These are phyloP conservation scores for Paecilomyces dactylethromorphus DNA, from an alignment of 2,329 filamentous ascomycete genomes.

Conservation along the genomic window DNA sequence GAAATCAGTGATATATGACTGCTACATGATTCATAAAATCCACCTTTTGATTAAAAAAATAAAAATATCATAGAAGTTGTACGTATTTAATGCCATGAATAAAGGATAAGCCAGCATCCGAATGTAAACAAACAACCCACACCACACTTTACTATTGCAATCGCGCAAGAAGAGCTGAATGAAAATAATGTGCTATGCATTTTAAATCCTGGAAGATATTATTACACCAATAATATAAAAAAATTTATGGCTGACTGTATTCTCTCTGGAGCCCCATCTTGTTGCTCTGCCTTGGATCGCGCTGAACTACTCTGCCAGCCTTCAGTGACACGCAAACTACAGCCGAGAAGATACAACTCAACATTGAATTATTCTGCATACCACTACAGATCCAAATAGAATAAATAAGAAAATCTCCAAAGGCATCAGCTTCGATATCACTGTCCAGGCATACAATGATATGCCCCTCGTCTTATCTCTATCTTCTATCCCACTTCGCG, in stretches of 20 bases:
- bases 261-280: too few species aligned
- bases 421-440: background rate
- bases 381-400: background rate
- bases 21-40: too few species aligned
- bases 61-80: too few species aligned
- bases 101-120: background rate
- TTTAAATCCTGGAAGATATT: too few species aligned
- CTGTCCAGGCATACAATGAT: background rate
- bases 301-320: too few species aligned
- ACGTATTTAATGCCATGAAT: background rate
- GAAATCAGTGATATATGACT: background rate
- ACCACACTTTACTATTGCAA: background rate
- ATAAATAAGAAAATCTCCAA: background rate
- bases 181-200: too few species aligned
- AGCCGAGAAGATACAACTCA: background rate
- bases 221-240: background rate
- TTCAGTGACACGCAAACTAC: too few species aligned
- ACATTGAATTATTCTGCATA: background rate
- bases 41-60: too few species aligned
- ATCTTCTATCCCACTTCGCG: background rate
- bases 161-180: too few species aligned
- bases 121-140: background rate
- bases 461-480: background rate
- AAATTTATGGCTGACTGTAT: background rate
- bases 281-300: too few species aligned